Conservation (phyloP, 805 yeast genomes). For the Lachancea nothofagi region DNA sequence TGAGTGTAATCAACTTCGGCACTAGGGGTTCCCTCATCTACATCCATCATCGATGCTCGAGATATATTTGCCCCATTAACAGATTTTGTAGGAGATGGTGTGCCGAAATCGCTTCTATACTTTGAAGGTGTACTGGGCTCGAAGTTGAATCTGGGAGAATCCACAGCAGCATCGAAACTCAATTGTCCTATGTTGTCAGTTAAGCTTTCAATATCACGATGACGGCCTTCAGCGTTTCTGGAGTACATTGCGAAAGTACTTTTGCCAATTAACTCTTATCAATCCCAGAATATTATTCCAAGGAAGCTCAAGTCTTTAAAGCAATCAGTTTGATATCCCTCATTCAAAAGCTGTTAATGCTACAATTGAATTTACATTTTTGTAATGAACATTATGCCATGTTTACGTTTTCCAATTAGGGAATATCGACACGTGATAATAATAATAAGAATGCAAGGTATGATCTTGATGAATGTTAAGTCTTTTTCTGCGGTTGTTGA, state of each 20-base stretch:
- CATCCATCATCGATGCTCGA: conserved; percentile 29
- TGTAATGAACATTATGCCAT: background rate
- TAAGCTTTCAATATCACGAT: conserved; percentile 29
- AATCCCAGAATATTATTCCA: too few species aligned
- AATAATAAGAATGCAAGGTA: background rate
- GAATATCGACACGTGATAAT: background rate
- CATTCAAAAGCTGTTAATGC: too few species aligned
- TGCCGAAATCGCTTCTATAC: conserved; percentile 19
- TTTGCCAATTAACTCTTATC: too few species aligned
- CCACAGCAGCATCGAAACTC: conserved; percentile 25
- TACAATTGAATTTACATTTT: background rate
- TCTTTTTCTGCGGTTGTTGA: background rate
- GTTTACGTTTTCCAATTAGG: conserved; percentile 3
- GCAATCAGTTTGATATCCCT: too few species aligned
- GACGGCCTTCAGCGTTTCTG: conserved; percentile 13
- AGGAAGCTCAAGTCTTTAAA: too few species aligned
- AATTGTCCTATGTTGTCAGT: conserved; percentile 34
- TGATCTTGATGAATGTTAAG: background rate
- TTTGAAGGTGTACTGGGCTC: conserved; percentile 21
- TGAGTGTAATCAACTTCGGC: conserved; percentile 24
- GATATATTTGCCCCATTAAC: conserved; percentile 20
- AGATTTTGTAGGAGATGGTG: conserved; percentile 31
- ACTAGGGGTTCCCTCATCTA: conserved; percentile 22
- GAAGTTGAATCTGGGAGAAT: conserved; percentile 5
- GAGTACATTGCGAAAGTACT: conserved; percentile 26